A percentile compares a stretch with the other conserved stretches of the same genome.
Evolutionary conservation across 768 basidiomycete species (phyloP).

Genomic region (Cubamyces lactineus): DNA sequence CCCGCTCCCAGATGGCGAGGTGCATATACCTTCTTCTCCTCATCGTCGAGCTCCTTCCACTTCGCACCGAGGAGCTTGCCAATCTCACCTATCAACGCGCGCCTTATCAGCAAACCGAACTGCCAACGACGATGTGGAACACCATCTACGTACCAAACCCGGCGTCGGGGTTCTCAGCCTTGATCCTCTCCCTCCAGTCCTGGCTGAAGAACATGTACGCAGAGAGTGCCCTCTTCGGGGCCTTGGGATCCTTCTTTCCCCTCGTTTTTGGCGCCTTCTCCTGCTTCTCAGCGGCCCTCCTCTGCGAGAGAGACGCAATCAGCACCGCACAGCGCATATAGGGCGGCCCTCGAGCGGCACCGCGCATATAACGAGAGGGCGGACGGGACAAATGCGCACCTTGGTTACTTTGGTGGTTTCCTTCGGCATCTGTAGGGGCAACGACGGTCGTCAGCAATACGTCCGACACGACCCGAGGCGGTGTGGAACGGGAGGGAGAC

Average conservation of each 20-base stretch:
- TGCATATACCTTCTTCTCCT: slow-evolving; percentile 82
- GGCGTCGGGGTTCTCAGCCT: slow-evolving; percentile 93
- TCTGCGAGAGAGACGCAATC: slow-evolving; percentile 43
- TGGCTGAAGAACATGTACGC: slow-evolving; percentile 99
- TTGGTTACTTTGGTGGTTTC: slow-evolving; percentile 69
- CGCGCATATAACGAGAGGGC: slow-evolving; percentile 12
- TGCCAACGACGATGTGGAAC: not conserved
- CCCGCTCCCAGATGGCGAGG: slow-evolving; percentile 3
- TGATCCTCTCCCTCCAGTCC: slow-evolving; percentile 95
- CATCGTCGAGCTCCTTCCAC: slow-evolving; percentile 94
- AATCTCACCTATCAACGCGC: slow-evolving; percentile 62
- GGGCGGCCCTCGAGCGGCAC: not conserved
- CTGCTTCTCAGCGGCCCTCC: slow-evolving; percentile 76
- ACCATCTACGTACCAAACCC: slow-evolving; percentile 68
- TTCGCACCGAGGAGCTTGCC: slow-evolving; percentile 94
- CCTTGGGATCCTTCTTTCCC: slow-evolving; percentile 78
- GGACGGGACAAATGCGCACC: slow-evolving; percentile 45
- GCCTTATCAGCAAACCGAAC: slow-evolving; percentile 10
- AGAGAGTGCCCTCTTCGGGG: slow-evolving; percentile 90
- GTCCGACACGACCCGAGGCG: slow-evolving; percentile 44
- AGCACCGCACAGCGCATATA: slow-evolving; percentile 24
- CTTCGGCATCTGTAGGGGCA: slow-evolving; percentile 71
- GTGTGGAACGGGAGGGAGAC: slow-evolving; percentile 15
- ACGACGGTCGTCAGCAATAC: slow-evolving; percentile 39
- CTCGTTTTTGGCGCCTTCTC: slow-evolving; percentile 59